Evolutionary conservation across 2,329 filamentous ascomycete genomes (phyloP).

Genomic region (Fusarium sp.): DNA sequence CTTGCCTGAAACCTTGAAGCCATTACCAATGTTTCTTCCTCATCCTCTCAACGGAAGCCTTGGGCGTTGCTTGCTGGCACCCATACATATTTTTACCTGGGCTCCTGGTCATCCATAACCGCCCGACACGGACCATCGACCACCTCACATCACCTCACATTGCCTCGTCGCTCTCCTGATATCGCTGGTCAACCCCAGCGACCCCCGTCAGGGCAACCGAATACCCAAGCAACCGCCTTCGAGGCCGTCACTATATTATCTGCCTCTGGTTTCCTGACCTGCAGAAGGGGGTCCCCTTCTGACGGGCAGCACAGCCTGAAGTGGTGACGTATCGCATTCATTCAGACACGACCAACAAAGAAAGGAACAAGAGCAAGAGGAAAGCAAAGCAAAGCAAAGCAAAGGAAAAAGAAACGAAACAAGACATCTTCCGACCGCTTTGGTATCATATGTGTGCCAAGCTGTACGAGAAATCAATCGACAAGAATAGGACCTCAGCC

Average conservation of each 20-base stretch:
- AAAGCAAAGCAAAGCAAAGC: not conserved
- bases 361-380: slow-evolving; percentile 25
- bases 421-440: not conserved
- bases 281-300: slow-evolving; percentile 25
- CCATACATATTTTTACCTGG: slow-evolving; percentile 18
- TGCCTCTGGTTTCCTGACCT: slow-evolving; percentile 33
- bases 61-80: slow-evolving; percentile 8
- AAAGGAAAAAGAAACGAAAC: not conserved
- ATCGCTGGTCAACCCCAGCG: slow-evolving; percentile 25
- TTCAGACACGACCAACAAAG: slow-evolving; percentile 24
- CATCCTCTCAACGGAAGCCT: slow-evolving; percentile 13
- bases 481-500: slow-evolving; percentile 26
- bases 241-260: slow-evolving; percentile 36
- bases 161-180: slow-evolving; percentile 43
- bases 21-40: slow-evolving; percentile 11
- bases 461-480: slow-evolving; percentile 17
- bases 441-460: slow-evolving; percentile 29
- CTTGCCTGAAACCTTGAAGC: slow-evolving; percentile 17
- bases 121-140: slow-evolving; percentile 37
- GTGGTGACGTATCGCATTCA: slow-evolving; percentile 39
- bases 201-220: slow-evolving; percentile 39
- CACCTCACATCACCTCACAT: slow-evolving; percentile 45
- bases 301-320: slow-evolving; percentile 36
- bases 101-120: slow-evolving; percentile 32
- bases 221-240: slow-evolving; percentile 36